Evolutionary conservation across 768 basidiomycete species (phyloP), one percentile per base, ranked within the genome.

Genomic region (Pulveroboletus frians): DNA sequence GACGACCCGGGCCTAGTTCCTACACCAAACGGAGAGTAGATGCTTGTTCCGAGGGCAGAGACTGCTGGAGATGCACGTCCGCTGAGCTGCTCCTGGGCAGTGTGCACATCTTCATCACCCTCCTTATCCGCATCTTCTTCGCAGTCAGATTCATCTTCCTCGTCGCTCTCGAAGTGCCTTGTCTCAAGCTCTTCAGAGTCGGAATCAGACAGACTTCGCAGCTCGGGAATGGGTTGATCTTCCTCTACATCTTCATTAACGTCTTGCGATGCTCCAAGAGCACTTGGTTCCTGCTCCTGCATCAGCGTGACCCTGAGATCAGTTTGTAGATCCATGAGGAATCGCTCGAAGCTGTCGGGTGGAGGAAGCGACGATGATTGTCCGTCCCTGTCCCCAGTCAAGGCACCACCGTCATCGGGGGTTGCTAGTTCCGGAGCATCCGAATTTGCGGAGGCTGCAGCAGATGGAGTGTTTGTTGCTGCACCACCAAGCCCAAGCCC

Each of bases 311-410:
- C 66, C 47, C 89, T 70, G 47, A 92, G 68, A 64, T 91, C 89
- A 15, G 75, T 69, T 65, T 91, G 90, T 46, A 91, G 60, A 66
- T 91, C 87, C 39, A 87, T 69, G 55, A 92, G 69, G 72, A 92
- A 92, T 26, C 85, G 76, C 60, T 91, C 88, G 58, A 92, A 92
- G 58, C 81, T 84, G 50, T 83, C 84, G 57, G 85, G 85, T 0
- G 73, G 67, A 8, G 78, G 75, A 11, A 66, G 52, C 0, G 62
- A 44, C 5, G 56, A n/a, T 26, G 51, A 47, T 48, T 55, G 57
- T 31, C 41, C 42, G 2, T 61, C 51, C 43, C 52, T 46, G 10
- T 49, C 63, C 21, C 49, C 46, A 23, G 48, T 21, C 11, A 9
- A 27, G 27, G 9, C 44, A 41, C 49, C 49, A 3, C 18, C 46